phyloP scores from a whole-genome alignment of 371 early-diverging fungal genomes.

The Saksenaea oblongispora region DNA sequence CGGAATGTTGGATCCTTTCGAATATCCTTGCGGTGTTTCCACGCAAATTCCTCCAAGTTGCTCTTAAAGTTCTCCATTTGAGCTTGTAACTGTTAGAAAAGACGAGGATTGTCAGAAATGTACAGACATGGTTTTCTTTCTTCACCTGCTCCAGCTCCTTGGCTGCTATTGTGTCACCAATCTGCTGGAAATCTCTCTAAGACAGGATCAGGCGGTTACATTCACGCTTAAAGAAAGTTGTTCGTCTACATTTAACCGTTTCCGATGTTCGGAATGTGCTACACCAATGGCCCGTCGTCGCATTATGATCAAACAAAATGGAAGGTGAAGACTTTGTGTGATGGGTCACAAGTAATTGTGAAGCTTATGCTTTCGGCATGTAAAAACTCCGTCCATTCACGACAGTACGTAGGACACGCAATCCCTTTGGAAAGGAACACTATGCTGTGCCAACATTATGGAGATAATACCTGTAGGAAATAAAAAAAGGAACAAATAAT shows the following conservation, averaged over 20 bases:
- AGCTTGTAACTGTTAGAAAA: conserved; percentile 55
- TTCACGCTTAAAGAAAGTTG: neutral
- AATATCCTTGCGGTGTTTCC: conserved; percentile 86
- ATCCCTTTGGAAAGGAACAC: too few species aligned
- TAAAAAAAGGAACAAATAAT: too few species aligned
- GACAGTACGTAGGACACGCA: too few species aligned
- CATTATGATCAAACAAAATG: conserved; percentile 18
- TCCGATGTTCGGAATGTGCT: conserved; percentile 31
- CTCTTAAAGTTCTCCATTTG: conserved; percentile 81
- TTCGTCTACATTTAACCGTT: conserved; percentile 30
- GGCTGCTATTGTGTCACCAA: conserved; percentile 57
- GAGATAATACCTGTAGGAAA: too few species aligned
- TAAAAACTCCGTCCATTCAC: neutral
- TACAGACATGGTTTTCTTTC: neutral
- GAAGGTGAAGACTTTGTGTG: neutral
- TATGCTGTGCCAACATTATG: too few species aligned
- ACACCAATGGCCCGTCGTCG: conserved; percentile 43
- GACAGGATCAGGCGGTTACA: neutral
- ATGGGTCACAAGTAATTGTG: neutral
- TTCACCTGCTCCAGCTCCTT: conserved; percentile 57
- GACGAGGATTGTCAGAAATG: neutral
- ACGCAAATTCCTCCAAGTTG: conserved; percentile 85
- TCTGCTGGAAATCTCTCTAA: conserved; percentile 57
- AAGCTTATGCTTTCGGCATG: neutral
- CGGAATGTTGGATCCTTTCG: conserved; percentile 87